These are phyloP conservation scores for Inonotus hispidus DNA, from an alignment of 1,284 basidiomycete genomes.

Conservation along the genomic window DNA sequence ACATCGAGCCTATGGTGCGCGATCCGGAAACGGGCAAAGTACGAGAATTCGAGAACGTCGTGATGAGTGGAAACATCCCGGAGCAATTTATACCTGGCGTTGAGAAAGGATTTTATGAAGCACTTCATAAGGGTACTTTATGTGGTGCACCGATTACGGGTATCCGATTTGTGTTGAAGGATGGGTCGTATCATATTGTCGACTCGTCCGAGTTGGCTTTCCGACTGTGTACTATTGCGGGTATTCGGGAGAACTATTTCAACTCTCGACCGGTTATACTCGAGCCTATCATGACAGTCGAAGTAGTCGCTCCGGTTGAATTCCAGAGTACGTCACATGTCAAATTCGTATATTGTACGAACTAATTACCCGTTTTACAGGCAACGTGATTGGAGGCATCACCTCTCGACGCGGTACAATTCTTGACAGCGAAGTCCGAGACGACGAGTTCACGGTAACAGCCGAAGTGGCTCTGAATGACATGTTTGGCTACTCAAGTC, in stretches of 20 bases:
- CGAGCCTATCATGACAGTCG: constrained; percentile 98
- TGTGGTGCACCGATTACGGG: constrained; percentile 89
- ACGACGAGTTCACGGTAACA: constrained; percentile 92
- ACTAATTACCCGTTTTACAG: constrained; percentile 31
- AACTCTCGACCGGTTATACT: constrained; percentile 79
- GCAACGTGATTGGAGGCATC: constrained; percentile 88
- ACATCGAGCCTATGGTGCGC: constrained; percentile 87
- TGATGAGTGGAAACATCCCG: constrained; percentile 93
- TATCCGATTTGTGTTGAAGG: constrained; percentile 84
- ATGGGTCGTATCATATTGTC: constrained; percentile 91
- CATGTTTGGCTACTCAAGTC: constrained; percentile 97
- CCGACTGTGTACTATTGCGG: constrained; percentile 84
- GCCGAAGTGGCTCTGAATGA: constrained; percentile 96
- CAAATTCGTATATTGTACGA: background rate
- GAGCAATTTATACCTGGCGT: constrained; percentile 91
- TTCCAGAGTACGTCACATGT: constrained; percentile 74
- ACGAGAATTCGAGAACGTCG: constrained; percentile 80
- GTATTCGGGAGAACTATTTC: constrained; percentile 88
- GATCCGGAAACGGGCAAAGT: constrained; percentile 83
- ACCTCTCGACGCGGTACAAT: constrained; percentile 95
- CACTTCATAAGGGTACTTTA: constrained; percentile 86
- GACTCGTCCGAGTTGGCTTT: constrained; percentile 98
- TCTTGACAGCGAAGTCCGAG: constrained; percentile 92
- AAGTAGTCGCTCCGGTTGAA: constrained; percentile 93
- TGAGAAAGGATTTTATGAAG: constrained; percentile 97